Conservation (phyloP, 1,284 basidiomycete species). For the Phlebopus sp. region DNA sequence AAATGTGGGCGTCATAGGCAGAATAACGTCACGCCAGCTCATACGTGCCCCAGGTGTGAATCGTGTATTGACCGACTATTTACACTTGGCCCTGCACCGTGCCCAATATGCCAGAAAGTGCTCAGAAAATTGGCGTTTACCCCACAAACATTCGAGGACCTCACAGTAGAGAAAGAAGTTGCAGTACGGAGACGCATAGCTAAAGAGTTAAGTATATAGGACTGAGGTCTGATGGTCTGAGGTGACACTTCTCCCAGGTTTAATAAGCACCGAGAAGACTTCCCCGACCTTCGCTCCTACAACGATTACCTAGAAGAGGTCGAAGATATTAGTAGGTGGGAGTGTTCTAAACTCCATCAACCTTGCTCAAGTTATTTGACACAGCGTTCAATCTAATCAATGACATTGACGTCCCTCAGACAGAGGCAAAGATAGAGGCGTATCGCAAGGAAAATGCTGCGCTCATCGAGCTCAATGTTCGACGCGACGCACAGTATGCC, state of each 20-base stretch:
- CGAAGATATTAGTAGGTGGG: constrained; percentile 84
- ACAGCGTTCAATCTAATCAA: constrained; percentile 95
- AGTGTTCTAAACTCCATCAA: not conserved
- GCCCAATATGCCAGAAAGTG: constrained; percentile 90
- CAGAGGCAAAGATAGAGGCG: constrained; percentile 78
- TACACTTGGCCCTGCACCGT: constrained; percentile 93
- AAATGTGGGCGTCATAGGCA: constrained; percentile 64
- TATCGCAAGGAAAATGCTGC: constrained; percentile 82
- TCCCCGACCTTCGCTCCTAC: constrained; percentile 77
- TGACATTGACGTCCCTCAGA: constrained; percentile 81
- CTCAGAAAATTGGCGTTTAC: constrained; percentile 92
- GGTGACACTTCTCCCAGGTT: constrained; percentile 52
- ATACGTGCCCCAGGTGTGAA: constrained; percentile 71
- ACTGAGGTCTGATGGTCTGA: not conserved
- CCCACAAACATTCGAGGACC: constrained; percentile 96
- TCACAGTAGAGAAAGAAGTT: constrained; percentile 96
- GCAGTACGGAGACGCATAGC: constrained; percentile 83
- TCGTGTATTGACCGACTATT: constrained; percentile 97
- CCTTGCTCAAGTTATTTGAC: constrained; percentile 9
- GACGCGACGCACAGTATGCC: constrained; percentile 73
- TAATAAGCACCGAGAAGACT: constrained; percentile 92
- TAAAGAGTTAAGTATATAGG: constrained; percentile 61
- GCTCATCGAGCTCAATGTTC: constrained; percentile 75
- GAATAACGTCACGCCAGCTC: constrained; percentile 8
- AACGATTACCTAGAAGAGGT: constrained; percentile 97